Conservation (phyloP, 2,329 filamentous ascomycete species). For the Amauroascus verrucosus region DNA sequence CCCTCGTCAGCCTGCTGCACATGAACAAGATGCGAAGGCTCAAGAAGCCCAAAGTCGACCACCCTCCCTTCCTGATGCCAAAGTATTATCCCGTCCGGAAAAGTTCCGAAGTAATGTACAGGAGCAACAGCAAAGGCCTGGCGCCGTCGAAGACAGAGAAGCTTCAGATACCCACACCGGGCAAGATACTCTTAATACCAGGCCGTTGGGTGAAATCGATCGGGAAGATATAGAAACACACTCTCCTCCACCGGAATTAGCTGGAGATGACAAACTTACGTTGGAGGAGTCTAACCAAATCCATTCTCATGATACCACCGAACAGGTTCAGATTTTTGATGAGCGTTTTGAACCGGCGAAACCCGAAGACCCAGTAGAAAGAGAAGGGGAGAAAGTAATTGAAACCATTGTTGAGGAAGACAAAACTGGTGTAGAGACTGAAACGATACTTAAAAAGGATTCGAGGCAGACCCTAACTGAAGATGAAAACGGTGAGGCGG, state of each 20-base stretch:
- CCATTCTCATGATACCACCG: neutral
- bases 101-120: neutral
- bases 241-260: neutral
- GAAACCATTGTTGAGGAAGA: neutral
- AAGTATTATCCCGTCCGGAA: neutral
- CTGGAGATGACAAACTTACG: slow-evolving; percentile 3
- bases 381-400: neutral
- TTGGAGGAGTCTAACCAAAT: neutral
- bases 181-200: neutral
- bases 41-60: neutral
- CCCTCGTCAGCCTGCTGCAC: neutral
- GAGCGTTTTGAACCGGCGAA: neutral
- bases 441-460: neutral
- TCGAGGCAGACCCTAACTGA: neutral
- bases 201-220: neutral
- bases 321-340: neutral
- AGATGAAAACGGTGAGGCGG: slow-evolving; percentile 2
- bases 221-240: neutral
- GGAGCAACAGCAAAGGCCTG: neutral
- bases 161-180: neutral
- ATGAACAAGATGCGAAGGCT: neutral
- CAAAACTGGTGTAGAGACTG: neutral
- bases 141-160: neutral
- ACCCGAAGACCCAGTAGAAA: too few relatives aligned
- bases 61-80: neutral